Conservation (phyloP, 192 early-diverging fungal species). For the Backusella liffmaniae region DNA sequence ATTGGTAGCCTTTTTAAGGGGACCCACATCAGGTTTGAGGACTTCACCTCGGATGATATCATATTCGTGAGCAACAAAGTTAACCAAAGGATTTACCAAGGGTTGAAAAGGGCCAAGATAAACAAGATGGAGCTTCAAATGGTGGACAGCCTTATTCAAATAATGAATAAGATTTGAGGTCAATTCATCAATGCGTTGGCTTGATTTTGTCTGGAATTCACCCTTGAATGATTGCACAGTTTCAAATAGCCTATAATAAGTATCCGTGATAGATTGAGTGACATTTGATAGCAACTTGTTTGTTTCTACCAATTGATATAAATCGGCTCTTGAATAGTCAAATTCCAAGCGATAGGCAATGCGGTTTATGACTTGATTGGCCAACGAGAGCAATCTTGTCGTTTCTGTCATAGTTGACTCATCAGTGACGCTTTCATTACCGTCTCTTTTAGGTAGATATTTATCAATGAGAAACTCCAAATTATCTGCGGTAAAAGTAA, state of each 20-base stretch:
- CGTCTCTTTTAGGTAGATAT: constrained; percentile 26
- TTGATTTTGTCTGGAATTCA: neutral
- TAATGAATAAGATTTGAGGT: constrained; percentile 22
- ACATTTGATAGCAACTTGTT: constrained; percentile 19
- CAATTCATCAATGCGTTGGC: constrained; percentile 13
- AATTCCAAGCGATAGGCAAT: constrained; percentile 22
- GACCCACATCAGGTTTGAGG: constrained; percentile 38
- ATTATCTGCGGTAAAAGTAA: constrained; percentile 43
- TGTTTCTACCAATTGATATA: constrained; percentile 23
- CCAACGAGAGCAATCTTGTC: constrained; percentile 13
- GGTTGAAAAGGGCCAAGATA: constrained; percentile 43
- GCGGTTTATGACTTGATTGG: constrained; percentile 17
- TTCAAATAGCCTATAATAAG: constrained; percentile 1
- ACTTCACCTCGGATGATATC: constrained; percentile 42
- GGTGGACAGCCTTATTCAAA: constrained; percentile 37
- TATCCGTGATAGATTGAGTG: constrained; percentile 1
- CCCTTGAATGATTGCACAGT: neutral
- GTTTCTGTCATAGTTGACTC: constrained; percentile 30
- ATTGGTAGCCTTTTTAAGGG: constrained; percentile 51
- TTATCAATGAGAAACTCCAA: constrained; percentile 43
- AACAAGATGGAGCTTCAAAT: constrained; percentile 39
- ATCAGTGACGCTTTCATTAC: neutral
- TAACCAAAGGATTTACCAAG: constrained; percentile 41
- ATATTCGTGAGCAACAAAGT: constrained; percentile 48
- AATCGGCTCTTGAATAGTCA: constrained; percentile 16